Evolutionary conservation across 371 early-diverging fungal genomes (phyloP), one percentile per base, ranked within the genome.

Genomic region (Dinochytrium kinnereticum): DNA sequence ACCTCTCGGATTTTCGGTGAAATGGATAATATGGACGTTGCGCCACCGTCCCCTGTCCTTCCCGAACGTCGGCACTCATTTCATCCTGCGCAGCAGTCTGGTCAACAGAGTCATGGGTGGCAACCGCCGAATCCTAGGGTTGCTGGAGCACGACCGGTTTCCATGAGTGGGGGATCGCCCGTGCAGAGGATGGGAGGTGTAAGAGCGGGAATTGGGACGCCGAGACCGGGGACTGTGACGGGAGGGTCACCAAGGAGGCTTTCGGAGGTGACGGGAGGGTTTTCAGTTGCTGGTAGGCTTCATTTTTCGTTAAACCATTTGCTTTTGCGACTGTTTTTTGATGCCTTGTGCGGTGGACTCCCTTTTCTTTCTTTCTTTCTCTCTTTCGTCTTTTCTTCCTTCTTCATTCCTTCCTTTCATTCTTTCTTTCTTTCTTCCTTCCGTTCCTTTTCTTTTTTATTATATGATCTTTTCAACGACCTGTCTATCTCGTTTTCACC

Each of bases 171-270:
- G 36, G 37, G 17, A 7, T 28, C 28, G 24, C 57, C 28, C 57
- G 15, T 55, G 61, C 44, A 19, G 34, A 61, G 37, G 3, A 2
- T 36, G 5, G 36, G n/a, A 10, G 34, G 15, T 55, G 34, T 34
- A 24, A 53, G 55, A 26, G n/a, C 24, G 7, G 61, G 34, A 61
- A 36, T 61, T 31, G 61, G 30, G 10, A 61, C 61, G 37, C 61
- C 30, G 31, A 31, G 61, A 15, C 61, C 61, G 17, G 36, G 61
- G 19, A 61, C 61, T 10, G 36, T 61, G 10, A 24, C 34, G 3
- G 61, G 61, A 5, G 26, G 3, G 3, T 61, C 61, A 5, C 61
- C 61, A 36, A 28, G 61, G 26, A 61, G 61, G 24, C 61, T 61
- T 10, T 61, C 61, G 36, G 61, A 61, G 13, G 37, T 61, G 7